phyloP scores from a whole-genome alignment of 176 grass and related monocot species.

The Alopecurus myosuroides region DNA sequence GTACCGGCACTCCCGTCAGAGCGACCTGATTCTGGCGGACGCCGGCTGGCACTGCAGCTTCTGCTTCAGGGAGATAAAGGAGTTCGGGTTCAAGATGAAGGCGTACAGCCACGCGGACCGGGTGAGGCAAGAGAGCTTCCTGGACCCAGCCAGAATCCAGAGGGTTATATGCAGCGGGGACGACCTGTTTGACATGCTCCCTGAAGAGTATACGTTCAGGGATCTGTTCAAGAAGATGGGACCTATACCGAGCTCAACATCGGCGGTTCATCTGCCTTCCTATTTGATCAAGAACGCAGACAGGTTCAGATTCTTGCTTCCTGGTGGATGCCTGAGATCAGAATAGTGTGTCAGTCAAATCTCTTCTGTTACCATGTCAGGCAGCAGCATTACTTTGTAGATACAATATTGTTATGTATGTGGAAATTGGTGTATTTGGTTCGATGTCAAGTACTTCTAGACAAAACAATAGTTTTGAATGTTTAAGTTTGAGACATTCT shows the following conservation, averaged over 20 bases:
- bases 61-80: conserved; percentile 80
- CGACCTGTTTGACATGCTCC: conserved; percentile 91
- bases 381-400: conserved; percentile 33
- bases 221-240: conserved; percentile 89
- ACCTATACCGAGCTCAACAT: conserved; percentile 49
- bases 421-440: background rate
- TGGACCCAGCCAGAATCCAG: conserved; percentile 77
- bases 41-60: conserved; percentile 98
- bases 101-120: conserved; percentile 89
- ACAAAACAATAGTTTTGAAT: conserved; percentile 3
- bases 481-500: background rate
- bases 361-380: background rate
- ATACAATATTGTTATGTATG: conserved; percentile 16
- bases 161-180: conserved; percentile 69
- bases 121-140: conserved; percentile 48
- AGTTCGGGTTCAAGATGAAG: conserved; percentile 92
- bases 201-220: conserved; percentile 88
- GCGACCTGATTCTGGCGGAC: conserved; percentile 67
- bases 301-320: conserved; percentile 74
- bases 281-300: conserved; percentile 69
- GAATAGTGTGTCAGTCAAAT: no score
- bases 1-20: conserved; percentile 82
- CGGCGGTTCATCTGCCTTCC: conserved; percentile 74
- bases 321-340: conserved; percentile 81
- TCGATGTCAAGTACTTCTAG: conserved; percentile 10